Conservation (phyloP, 225 moss, liverwort and hornwort species). For the Rhytidiadelphus loreus region DNA sequence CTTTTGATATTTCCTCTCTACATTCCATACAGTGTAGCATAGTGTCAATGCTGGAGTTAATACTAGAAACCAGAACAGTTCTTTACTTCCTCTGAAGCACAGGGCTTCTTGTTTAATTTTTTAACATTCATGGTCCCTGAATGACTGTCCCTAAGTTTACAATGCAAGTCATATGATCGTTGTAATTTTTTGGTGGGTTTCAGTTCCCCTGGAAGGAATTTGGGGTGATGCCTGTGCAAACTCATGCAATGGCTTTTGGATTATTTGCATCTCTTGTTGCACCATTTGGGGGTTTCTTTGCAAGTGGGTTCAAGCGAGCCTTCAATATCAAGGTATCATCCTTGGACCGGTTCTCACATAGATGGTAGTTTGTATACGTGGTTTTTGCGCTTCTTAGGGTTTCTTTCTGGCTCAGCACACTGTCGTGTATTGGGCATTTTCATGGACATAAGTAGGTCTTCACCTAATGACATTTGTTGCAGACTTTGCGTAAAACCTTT, state of each 20-base stretch:
- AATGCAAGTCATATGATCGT: neutral
- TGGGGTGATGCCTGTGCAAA: slow-evolving; percentile 84
- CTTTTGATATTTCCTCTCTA: neutral
- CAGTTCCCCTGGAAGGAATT: slow-evolving; percentile 74
- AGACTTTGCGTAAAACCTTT: neutral
- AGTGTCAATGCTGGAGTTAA: neutral
- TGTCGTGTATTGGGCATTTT: neutral
- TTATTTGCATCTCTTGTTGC: slow-evolving; percentile 94
- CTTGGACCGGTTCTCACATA: neutral
- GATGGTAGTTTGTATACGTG: neutral
- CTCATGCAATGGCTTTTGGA: slow-evolving; percentile 87
- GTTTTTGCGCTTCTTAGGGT: neutral
- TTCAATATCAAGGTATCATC: slow-evolving; percentile 85
- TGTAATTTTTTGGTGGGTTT: neutral
- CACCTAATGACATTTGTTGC: neutral
- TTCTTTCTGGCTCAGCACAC: neutral
- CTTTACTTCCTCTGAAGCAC: neutral
- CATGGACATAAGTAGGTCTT: neutral
- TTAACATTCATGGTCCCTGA: neutral
- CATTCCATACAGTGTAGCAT: neutral
- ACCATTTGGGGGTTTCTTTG: slow-evolving; percentile 99
- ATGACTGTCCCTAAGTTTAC: neutral
- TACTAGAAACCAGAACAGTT: neutral
- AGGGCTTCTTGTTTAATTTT: neutral
- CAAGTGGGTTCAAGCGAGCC: slow-evolving; percentile 96